Base-by-base conservation (phyloP, 1,284 basidiomycete genomes). In the Cryptococcus sp. region DNA sequence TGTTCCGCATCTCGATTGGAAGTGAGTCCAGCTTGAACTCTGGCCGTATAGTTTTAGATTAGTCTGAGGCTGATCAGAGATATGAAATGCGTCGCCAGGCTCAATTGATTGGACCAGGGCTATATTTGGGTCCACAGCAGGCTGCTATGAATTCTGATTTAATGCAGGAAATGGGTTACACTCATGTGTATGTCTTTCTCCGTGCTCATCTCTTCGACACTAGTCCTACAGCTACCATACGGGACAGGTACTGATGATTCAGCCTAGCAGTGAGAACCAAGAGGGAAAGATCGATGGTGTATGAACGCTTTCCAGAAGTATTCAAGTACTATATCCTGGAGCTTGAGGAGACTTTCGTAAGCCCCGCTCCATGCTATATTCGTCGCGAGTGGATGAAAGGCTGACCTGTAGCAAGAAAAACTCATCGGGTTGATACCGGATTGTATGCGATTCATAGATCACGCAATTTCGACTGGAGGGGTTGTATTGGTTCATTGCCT, bases 31-130 rank as follows among this genome's bases (percentile, higher is more conserved):
- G n/a, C n/a, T n/a, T n/a, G n/a, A n/a, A n/a, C n/a, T n/a, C n/a
- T n/a, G n/a, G n/a, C n/a, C n/a, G n/a, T n/a, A n/a, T n/a, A n/a
- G n/a, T n/a, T n/a, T n/a, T n/a, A n/a, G n/a, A n/a, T n/a, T n/a
- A 34, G 32, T 34, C 32, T 34, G 32, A 34, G 32, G 32, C 9
- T 41, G 39, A 36, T 23, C 9, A 22, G 50, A 92, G 89, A 68
- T 96, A 96, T 67, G 91, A 96, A 73, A 96, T 96, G 92, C 81
- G 92, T 40, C 78, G 91, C 42, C 86, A 93, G 67, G 91, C 90
- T 59, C 92, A 97, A 76, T 84, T 91, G 72, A 91, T 96, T 62
- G 78, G 94, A 0, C 89, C 89, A 2, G 83, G 83, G 10, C 81
- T 97, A 39, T 81, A 84, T 42, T 82, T 96, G 1, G 92, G 92